Base-by-base conservation (phyloP, 441 rosid genomes). In the Pelargonium australe region DNA sequence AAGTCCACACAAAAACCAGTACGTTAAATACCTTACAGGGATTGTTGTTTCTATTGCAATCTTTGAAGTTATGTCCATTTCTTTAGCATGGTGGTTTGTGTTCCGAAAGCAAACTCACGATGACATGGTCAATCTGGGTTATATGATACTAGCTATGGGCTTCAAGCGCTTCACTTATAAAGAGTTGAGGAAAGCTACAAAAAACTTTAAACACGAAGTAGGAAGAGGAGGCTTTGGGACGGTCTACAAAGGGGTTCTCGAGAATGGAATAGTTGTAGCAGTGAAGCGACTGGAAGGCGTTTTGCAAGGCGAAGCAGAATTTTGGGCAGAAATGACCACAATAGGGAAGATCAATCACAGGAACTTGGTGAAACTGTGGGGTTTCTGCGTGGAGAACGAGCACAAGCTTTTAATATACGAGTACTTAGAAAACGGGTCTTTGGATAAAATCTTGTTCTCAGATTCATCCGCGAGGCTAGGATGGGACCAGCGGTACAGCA, bases 291-390 rank as follows among this genome's bases (percentile, higher is more conserved):
- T 80, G 64, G 70, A 28, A 60, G 75, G 69, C 19, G 28, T 63
- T 4, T 23, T 65, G 61, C 82, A 57, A 47, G 77, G 64, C 11
- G 80, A 76, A 37, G 78, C 73, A 16, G 80, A 70, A 31, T 76
- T 79, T 28, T 72, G 77, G 73, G 76, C 80, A 17, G 82, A 76
- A 58, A 74, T 76, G 40, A 76, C 66, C 66, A 74, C 51, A 28
- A 69, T 80, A 34, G 76, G 57, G 16, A 19, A 55, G 62, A 55
- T 55, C 62, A 55, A 55, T 23, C 62, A 55, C 10, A 55, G 25
- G 61, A 55, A 55, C 61, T 55, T 55, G 17, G 61, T 55, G 8
- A 55, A 55, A n/a, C 61, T 55, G 2, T 17, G 23, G 61, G 61
- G 61, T 7, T 55, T 55, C 61, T 14, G 61, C 17, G 61, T 55